Evolutionary conservation across 495 filamentous ascomycete species (phyloP).

Genomic region (Penicillium diatomitis): DNA sequence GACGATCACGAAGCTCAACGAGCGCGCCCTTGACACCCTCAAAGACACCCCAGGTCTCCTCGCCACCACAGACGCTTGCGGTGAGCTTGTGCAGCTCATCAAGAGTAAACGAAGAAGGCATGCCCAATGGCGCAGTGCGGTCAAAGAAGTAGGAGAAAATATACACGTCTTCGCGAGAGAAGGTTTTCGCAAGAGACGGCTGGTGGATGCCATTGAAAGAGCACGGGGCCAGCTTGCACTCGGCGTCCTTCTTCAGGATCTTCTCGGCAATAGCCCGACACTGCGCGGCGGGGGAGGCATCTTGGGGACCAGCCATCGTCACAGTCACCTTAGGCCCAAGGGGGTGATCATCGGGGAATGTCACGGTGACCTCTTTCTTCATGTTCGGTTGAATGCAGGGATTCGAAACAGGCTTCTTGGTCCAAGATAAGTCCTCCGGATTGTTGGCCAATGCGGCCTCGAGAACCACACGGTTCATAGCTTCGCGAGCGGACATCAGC

Average conservation of each 20-base stretch:
- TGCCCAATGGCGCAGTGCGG: constrained; percentile 80
- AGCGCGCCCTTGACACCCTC: constrained; percentile 58
- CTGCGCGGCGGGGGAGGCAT: constrained; percentile 62
- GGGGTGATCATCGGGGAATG: constrained; percentile 50
- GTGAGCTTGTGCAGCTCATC: constrained; percentile 79
- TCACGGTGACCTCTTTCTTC: constrained; percentile 56
- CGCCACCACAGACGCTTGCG: constrained; percentile 72
- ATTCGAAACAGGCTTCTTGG: constrained; percentile 60
- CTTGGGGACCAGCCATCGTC: constrained; percentile 76
- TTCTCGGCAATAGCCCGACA: constrained; percentile 85
- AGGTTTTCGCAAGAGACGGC: constrained; percentile 85
- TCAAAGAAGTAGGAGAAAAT: constrained; percentile 98
- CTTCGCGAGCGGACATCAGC: constrained; percentile 84
- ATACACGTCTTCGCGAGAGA: constrained; percentile 84
- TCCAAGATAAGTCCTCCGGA: constrained; percentile 44
- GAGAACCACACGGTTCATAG: constrained; percentile 67
- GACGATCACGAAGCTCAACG: constrained; percentile 64
- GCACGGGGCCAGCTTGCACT: constrained; percentile 78
- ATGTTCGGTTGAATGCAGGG: constrained; percentile 84
- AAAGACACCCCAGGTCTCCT: constrained; percentile 70
- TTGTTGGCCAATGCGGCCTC: constrained; percentile 47
- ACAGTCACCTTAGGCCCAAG: constrained; percentile 55
- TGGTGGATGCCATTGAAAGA: constrained; percentile 97
- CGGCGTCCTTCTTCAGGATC: constrained; percentile 77
- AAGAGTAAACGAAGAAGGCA: constrained; percentile 91